phyloP scores from a whole-genome alignment of 352 stramenopile species.

The Phytophthora chlamydospora region DNA sequence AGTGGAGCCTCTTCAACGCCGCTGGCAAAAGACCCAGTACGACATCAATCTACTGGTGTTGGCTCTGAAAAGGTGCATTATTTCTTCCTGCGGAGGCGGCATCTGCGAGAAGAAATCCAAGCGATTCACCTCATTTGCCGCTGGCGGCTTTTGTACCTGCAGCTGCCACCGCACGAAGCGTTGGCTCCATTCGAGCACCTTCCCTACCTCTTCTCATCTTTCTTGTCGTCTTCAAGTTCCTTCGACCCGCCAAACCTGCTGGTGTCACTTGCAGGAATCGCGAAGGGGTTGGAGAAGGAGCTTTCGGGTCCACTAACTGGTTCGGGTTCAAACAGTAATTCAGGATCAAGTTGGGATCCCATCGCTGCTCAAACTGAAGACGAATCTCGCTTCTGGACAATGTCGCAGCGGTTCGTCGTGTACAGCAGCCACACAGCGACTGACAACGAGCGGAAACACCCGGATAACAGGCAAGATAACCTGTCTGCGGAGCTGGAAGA shows the following conservation, averaged over 20 bases:
- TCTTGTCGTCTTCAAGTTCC: constrained; percentile 17
- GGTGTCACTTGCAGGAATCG: constrained; percentile 37
- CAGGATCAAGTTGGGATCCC: constrained; percentile 12
- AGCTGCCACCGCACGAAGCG: constrained; percentile 48
- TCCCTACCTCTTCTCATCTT: constrained; percentile 44
- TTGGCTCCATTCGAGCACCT: constrained; percentile 64
- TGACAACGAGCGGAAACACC: not conserved
- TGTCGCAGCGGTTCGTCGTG: constrained; percentile 36
- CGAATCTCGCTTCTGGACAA: constrained; percentile 20
- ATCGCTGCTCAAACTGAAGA: not conserved
- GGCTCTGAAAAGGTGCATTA: constrained; percentile 36
- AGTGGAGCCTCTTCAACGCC: constrained; percentile 1
- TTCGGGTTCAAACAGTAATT: not conserved
- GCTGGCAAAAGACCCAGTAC: not conserved
- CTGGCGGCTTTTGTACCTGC: constrained; percentile 65
- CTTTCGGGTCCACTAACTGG: constrained; percentile 7
- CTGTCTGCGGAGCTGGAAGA: not conserved
- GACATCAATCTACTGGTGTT: not conserved
- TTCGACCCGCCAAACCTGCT: constrained; percentile 38
- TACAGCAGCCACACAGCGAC: constrained; percentile 5
- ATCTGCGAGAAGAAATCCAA: constrained; percentile 44
- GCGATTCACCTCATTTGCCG: constrained; percentile 62
- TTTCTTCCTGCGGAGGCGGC: constrained; percentile 53
- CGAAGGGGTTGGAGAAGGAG: constrained; percentile 37
- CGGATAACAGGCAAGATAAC: constrained; percentile 7